Percentiles rank a stretch among this genome's conserved stretches.
Evolutionary conservation across 768 basidiomycete species (phyloP).

Genomic region (Mycena vulgaris): DNA sequence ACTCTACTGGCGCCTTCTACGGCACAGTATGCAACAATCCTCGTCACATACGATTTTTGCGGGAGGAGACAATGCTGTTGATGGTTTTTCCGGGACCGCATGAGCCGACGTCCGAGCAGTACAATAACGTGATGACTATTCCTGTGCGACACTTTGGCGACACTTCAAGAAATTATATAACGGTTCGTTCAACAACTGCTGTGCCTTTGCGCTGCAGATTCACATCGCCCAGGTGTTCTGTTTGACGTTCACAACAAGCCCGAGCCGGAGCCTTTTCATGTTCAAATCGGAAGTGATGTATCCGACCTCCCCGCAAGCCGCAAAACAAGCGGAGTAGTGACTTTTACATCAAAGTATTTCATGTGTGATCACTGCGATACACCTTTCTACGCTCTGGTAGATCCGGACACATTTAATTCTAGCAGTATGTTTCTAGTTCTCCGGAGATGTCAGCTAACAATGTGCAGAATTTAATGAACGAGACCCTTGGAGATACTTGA

Average conservation of each 20-base stretch:
- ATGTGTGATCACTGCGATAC: slow-evolving; percentile 33
- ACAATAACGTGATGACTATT: slow-evolving; percentile 34
- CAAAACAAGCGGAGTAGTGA: slow-evolving; percentile 27
- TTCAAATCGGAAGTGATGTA: slow-evolving; percentile 20
- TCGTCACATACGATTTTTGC: slow-evolving; percentile 33
- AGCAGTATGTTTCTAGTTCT: slow-evolving; percentile 19
- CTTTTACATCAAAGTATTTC: slow-evolving; percentile 31
- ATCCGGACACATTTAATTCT: slow-evolving; percentile 28
- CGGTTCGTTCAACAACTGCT: too few relatives aligned
- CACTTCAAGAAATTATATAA: slow-evolving; percentile 27
- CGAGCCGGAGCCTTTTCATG: slow-evolving; percentile 15
- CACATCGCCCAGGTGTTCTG: too few relatives aligned
- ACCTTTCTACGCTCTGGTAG: slow-evolving; percentile 11
- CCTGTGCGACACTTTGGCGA: too few relatives aligned
- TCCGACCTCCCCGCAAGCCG: too few relatives aligned
- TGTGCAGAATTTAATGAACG: slow-evolving; percentile 21
- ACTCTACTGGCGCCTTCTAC: slow-evolving; percentile 47
- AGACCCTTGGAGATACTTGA: slow-evolving; percentile 35
- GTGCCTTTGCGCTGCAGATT: too few relatives aligned
- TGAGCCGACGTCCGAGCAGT: slow-evolving; percentile 38
- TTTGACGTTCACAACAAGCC: too few relatives aligned
- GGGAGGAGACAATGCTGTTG: slow-evolving; percentile 42
- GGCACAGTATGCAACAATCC: slow-evolving; percentile 42
- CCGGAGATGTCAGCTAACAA: neutral
- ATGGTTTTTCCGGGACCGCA: slow-evolving; percentile 42